A percentile compares a stretch with the other conserved stretches of the same genome.
Evolutionary conservation across 352 stramenopile genomes (phyloP).

Genomic region (Phytophthora idaei): DNA sequence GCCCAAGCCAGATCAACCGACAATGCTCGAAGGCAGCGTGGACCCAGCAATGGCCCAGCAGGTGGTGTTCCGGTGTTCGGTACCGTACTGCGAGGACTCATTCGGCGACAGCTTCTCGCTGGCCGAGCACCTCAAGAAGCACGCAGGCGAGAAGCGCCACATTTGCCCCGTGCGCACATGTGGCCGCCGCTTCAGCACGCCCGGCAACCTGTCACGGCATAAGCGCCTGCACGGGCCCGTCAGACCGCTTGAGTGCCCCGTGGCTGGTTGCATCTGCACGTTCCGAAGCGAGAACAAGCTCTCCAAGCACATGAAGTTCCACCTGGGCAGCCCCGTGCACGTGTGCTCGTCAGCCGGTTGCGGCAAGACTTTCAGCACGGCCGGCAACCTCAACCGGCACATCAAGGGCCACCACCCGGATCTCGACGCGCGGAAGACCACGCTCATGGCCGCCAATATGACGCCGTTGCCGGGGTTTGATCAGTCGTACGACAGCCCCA

Average conservation of each 20-base stretch:
- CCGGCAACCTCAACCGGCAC: slow-evolving; percentile 65
- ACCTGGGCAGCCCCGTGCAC: slow-evolving; percentile 55
- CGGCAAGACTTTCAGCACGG: slow-evolving; percentile 67
- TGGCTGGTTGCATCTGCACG: slow-evolving; percentile 50
- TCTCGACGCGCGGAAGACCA: slow-evolving; percentile 33
- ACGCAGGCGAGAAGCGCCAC: slow-evolving; percentile 54
- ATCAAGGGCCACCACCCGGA: slow-evolving; percentile 59
- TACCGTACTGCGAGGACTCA: slow-evolving; percentile 41
- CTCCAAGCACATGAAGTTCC: slow-evolving; percentile 71
- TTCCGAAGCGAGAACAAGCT: slow-evolving; percentile 68
- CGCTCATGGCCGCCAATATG: slow-evolving; percentile 20
- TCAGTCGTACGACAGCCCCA: slow-evolving; percentile 39
- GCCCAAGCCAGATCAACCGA: not conserved
- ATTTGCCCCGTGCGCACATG: slow-evolving; percentile 58
- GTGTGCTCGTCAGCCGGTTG: slow-evolving; percentile 46
- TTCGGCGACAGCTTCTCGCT: slow-evolving; percentile 45
- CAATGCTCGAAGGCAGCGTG: slow-evolving; percentile 12
- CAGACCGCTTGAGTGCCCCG: slow-evolving; percentile 54
- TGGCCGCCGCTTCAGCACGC: slow-evolving; percentile 56
- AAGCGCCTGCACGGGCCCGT: slow-evolving; percentile 63
- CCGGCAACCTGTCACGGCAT: slow-evolving; percentile 64
- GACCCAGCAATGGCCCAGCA: slow-evolving; percentile 7
- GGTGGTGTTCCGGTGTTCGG: slow-evolving; percentile 36
- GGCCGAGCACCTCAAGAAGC: slow-evolving; percentile 53
- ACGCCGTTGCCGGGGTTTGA: slow-evolving; percentile 14